Percentiles rank a stretch among this genome's conserved stretches.
These are phyloP conservation scores for Tetrapisispora fleetii DNA, from an alignment of 805 yeast genomes.

Conservation along the genomic window DNA sequence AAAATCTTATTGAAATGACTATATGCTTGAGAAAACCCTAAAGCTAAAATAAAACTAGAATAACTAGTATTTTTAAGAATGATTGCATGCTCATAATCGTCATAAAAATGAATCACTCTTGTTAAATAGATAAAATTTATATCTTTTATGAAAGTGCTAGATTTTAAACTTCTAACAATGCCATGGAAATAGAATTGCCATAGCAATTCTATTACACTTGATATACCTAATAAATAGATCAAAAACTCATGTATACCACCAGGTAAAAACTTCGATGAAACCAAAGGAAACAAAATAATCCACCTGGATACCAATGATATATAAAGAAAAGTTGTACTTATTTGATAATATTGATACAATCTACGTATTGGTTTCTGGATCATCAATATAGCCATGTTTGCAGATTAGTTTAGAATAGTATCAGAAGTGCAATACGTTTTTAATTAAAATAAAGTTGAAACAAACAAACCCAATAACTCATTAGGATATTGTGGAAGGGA, in stretches of 20 bases:
- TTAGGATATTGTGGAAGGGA: too few species aligned
- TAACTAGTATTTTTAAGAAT: slow-evolving; percentile 25
- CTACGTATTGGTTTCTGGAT: slow-evolving; percentile 7
- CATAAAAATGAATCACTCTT: slow-evolving; percentile 21
- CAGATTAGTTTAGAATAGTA: not conserved
- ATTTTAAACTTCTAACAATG: slow-evolving; percentile 7
- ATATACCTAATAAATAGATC: slow-evolving; percentile 16
- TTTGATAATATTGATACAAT: slow-evolving; percentile 22
- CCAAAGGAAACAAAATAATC: slow-evolving; percentile 46
- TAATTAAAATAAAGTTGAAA: too few species aligned
- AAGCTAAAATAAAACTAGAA: slow-evolving; percentile 21
- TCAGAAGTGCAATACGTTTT: too few species aligned
- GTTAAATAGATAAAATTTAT: slow-evolving; percentile 23
- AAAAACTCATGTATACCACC: slow-evolving; percentile 67
- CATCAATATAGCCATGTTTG: not conserved
- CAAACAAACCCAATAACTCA: too few species aligned
- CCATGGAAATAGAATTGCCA: slow-evolving; percentile 22
- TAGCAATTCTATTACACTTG: slow-evolving; percentile 15
- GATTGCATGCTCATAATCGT: slow-evolving; percentile 27
- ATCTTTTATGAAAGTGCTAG: slow-evolving; percentile 18
- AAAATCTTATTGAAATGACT: slow-evolving; percentile 24
- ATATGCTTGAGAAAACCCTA: slow-evolving; percentile 20
- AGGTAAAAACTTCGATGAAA: slow-evolving; percentile 54
- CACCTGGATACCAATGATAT: slow-evolving; percentile 34
- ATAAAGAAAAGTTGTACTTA: slow-evolving; percentile 19